Evolutionary conservation across 2,329 filamentous ascomycete species (phyloP).

Genomic region (Pseudogymnoascus sp.): DNA sequence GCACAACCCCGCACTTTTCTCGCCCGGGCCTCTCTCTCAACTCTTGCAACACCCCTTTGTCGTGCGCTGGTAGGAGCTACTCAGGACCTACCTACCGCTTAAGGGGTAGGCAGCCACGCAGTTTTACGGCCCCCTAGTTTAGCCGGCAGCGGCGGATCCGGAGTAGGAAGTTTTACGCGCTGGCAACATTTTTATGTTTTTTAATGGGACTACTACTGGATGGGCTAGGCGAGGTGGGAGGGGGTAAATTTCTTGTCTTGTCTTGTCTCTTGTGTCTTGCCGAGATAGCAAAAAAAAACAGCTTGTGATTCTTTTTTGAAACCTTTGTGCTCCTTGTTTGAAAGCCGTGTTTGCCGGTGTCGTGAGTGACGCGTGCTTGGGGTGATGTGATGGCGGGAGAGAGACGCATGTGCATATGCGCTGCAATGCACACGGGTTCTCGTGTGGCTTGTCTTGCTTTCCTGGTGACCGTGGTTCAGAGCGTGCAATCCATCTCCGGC

Average conservation of each 20-base stretch:
- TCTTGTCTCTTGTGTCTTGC: neutral
- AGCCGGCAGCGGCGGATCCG: neutral
- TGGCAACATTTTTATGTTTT: conserved; percentile 1
- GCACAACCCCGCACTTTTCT: neutral
- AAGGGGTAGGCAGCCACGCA: neutral
- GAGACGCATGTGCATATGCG: neutral
- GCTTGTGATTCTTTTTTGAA: conserved; percentile 4
- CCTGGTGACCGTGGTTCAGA: neutral
- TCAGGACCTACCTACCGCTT: neutral
- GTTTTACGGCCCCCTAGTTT: conserved; percentile 3
- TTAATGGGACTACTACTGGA: conserved; percentile 6
- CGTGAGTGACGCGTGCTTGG: neutral
- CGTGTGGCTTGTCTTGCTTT: neutral
- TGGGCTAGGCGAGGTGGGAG: neutral
- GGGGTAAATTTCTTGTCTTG: conserved; percentile 5
- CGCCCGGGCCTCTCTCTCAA: conserved; percentile 5
- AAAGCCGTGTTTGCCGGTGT: conserved; percentile 2
- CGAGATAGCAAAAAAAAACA: conserved; percentile 5
- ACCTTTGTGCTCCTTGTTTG: neutral
- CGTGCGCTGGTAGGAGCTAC: neutral
- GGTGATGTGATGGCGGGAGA: neutral
- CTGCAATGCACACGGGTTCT: neutral
- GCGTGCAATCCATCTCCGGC: neutral
- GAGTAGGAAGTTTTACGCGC: conserved; percentile 5
- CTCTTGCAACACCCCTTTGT: neutral